Percentiles rank a stretch among this genome's conserved stretches.
These are phyloP conservation scores for Tulasnella sp. DNA, from an alignment of 768 basidiomycete genomes.

Conservation along the genomic window DNA sequence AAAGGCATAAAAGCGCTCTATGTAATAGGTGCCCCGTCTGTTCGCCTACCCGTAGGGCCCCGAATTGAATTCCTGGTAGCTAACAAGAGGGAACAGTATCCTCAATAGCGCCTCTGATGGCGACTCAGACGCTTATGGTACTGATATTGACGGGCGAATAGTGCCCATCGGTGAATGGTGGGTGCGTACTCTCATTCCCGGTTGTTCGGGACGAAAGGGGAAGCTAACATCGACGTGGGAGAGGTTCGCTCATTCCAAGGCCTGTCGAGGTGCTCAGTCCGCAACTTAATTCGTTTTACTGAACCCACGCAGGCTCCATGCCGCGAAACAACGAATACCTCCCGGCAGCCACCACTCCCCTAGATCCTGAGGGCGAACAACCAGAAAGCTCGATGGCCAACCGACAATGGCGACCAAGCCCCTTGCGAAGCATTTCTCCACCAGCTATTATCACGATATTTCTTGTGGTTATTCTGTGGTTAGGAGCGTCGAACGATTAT, in stretches of 20 bases:
- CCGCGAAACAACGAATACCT: background rate
- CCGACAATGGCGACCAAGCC: background rate
- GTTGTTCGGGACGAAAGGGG: background rate
- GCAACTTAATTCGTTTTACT: background rate
- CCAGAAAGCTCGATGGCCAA: background rate
- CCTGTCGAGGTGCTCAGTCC: background rate
- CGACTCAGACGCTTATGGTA: too few relatives aligned
- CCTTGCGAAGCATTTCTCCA: background rate
- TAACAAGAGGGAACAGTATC: too few relatives aligned
- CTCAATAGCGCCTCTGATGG: too few relatives aligned
- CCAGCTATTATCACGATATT: constrained; percentile 8
- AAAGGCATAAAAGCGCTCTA: too few relatives aligned
- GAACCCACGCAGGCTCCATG: background rate
- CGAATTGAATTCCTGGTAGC: too few relatives aligned
- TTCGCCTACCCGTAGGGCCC: too few relatives aligned
- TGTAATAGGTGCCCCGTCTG: too few relatives aligned
- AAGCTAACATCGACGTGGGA: background rate
- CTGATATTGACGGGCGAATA: too few relatives aligned
- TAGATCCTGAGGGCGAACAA: background rate
- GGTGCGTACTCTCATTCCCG: background rate
- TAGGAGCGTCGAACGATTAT: constrained; percentile 13
- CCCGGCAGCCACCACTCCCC: background rate
- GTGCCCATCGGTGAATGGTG: too few relatives aligned
- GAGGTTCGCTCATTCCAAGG: background rate
- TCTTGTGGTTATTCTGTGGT: constrained; percentile 5